Evolutionary conservation across 2,329 filamentous ascomycete genomes (phyloP), one percentile per base, ranked within the genome.

Genomic region (Purpureocillium lavendulum): DNA sequence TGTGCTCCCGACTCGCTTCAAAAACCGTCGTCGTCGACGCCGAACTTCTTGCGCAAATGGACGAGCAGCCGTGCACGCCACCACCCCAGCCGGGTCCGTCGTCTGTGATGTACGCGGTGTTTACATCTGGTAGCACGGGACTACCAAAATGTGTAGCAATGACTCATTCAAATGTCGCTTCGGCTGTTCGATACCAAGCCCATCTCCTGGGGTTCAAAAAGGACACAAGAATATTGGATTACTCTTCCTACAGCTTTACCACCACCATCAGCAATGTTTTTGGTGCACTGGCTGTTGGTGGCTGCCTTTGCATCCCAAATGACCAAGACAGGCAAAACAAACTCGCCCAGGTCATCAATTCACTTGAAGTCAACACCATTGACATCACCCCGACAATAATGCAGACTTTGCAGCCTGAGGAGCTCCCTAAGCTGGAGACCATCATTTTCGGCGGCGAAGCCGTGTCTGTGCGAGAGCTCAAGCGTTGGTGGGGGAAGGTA

Each of bases 1-100:
- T 17, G 30, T 40, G 52, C 7, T 50, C 53, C 5, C 49, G 54
- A 9, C 26, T 5, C 11, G 17, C 11, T 3, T 7, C 35, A 29
- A 8, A 15, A 14, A 12, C 29, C 4, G 14, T 17, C 8, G 16
- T 15, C 10, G 15, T 36, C 26, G 16, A 24, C 21, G n/a, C 4
- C 29, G 4, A 30, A 17, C 15, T 6, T 11, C 21, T 26, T 26
- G 21, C 21, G n/a, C n/a, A n/a, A n/a, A n/a, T n/a, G n/a, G n/a
- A n/a, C n/a, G n/a, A n/a, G n/a, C n/a, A n/a, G n/a, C 21, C 9
- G 11, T 18, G 2, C 15, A 18, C 16, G 11, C 12, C 26, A 15
- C 28, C n/a, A n/a, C n/a, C n/a, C n/a, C n/a, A n/a, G n/a, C 26
- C 26, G 12, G 12, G 26, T 16, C 26, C 35, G 11, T 28, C 35